A percentile compares a stretch with the other conserved stretches of the same genome.
Evolutionary conservation across 768 basidiomycete species (phyloP).

Genomic region (Leucocoprinus sp.): DNA sequence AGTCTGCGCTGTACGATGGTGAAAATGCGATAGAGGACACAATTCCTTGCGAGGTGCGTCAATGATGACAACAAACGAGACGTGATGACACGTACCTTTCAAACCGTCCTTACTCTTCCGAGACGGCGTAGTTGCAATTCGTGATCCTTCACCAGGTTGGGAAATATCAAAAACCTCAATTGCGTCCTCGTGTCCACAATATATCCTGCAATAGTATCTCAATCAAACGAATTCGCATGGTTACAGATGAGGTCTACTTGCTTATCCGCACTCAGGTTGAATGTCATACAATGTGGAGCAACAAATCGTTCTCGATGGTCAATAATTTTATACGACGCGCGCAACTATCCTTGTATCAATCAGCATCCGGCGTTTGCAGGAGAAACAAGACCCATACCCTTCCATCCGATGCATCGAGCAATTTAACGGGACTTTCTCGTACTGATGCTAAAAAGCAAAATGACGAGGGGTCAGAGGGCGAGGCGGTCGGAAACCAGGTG

Average conservation of each 20-base stretch:
- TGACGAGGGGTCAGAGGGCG: constrained; percentile 42
- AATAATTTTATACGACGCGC: constrained; percentile 87
- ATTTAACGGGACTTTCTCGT: constrained; percentile 76
- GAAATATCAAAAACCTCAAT: constrained; percentile 80
- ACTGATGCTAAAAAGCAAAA: constrained; percentile 84
- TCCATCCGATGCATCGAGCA: constrained; percentile 74
- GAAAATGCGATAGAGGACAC: constrained; percentile 80
- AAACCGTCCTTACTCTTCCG: constrained; percentile 79
- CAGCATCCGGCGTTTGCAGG: neutral
- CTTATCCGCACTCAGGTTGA: constrained; percentile 60
- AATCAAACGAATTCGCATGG: neutral
- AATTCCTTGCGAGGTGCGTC: constrained; percentile 51
- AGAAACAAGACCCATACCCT: constrained; percentile 39
- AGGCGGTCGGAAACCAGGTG: constrained; percentile 80
- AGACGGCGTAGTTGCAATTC: constrained; percentile 61
- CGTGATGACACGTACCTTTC: constrained; percentile 50
- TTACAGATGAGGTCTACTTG: constrained; percentile 37
- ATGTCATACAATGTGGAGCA: constrained; percentile 78
- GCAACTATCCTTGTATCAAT: constrained; percentile 41
- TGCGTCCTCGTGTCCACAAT: constrained; percentile 81
- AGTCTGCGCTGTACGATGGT: constrained; percentile 39
- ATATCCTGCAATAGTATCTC: constrained; percentile 50
- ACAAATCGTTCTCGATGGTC: constrained; percentile 91
- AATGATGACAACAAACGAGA: neutral
- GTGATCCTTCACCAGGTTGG: constrained; percentile 63